These are phyloP conservation scores for Leptographium radiaticola DNA, from an alignment of 2,329 filamentous ascomycete genomes.

Conservation along the genomic window DNA sequence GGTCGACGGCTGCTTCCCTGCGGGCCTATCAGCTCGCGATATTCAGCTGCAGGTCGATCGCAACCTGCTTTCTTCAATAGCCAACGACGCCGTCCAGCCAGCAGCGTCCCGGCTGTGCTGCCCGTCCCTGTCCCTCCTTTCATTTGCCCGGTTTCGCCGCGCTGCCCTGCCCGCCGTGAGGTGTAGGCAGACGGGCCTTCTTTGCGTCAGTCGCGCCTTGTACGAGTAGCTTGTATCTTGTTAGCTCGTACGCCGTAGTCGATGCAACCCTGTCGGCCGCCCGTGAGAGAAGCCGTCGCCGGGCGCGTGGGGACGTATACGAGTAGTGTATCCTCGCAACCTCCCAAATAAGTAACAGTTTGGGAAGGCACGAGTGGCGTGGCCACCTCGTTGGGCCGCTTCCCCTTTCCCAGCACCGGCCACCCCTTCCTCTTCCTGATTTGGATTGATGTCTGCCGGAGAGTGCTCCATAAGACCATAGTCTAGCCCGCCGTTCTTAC, in stretches of 20 bases:
- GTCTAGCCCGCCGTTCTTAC: background rate
- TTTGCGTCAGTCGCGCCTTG: background rate
- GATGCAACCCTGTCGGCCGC: too few relatives aligned
- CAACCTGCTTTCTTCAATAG: slow-evolving; percentile 1
- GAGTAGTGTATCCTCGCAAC: too few relatives aligned
- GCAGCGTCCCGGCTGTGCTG: background rate
- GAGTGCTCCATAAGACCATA: background rate
- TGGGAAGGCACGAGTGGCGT: background rate
- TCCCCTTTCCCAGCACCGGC: background rate
- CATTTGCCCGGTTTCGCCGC: background rate
- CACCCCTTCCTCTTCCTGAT: background rate
- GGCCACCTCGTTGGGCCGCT: slow-evolving; percentile 1
- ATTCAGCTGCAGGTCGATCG: slow-evolving; percentile 2
- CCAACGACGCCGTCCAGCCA: slow-evolving; percentile 1
- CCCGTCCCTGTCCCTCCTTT: background rate
- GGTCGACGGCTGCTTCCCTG: slow-evolving; percentile 22
- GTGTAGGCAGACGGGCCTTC: background rate
- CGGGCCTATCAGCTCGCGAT: slow-evolving; percentile 28
- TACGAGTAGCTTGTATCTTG: background rate
- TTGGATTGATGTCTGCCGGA: background rate
- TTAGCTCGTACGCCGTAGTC: too few relatives aligned
- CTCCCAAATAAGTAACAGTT: too few relatives aligned
- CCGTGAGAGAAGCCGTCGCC: too few relatives aligned
- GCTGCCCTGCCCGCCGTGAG: background rate
- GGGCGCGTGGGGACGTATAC: too few relatives aligned